phyloP scores from a whole-genome alignment of 2,329 filamentous ascomycete species.

The Aureobasidium uvarum region DNA sequence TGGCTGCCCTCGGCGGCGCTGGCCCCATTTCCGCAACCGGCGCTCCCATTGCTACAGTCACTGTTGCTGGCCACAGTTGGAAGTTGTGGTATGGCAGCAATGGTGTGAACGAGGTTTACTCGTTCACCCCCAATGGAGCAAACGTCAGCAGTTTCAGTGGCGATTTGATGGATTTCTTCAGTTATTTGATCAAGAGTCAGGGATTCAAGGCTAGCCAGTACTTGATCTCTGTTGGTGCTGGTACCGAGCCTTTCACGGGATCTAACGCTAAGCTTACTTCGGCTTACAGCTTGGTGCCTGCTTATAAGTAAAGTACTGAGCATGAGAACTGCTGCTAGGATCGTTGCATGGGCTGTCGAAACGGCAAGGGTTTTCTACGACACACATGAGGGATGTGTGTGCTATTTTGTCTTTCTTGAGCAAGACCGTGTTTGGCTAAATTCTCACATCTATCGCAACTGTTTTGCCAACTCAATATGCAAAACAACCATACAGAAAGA shows the following conservation, averaged over 20 bases:
- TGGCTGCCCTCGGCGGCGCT: slow-evolving; percentile 56
- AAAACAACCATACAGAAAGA: too few relatives aligned
- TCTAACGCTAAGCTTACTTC: slow-evolving; percentile 47
- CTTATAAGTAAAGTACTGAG: slow-evolving; percentile 4
- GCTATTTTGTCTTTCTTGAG: too few relatives aligned
- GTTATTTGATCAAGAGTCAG: slow-evolving; percentile 54
- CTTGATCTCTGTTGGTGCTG: slow-evolving; percentile 54
- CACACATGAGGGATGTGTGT: too few relatives aligned
- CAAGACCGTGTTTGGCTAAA: too few relatives aligned
- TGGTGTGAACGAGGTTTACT: slow-evolving; percentile 59
- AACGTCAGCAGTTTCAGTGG: slow-evolving; percentile 53
- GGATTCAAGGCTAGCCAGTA: slow-evolving; percentile 53
- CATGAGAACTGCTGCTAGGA: not conserved
- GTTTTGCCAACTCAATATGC: too few relatives aligned
- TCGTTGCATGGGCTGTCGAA: too few relatives aligned
- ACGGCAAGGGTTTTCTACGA: too few relatives aligned
- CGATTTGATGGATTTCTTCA: slow-evolving; percentile 58
- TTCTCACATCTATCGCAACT: too few relatives aligned
- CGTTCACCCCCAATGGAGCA: slow-evolving; percentile 54
- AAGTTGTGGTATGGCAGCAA: slow-evolving; percentile 62
- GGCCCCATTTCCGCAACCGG: slow-evolving; percentile 60
- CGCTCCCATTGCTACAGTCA: slow-evolving; percentile 52
- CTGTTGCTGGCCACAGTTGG: slow-evolving; percentile 56
- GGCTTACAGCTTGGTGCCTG: slow-evolving; percentile 23
- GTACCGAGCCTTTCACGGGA: slow-evolving; percentile 58